Evolutionary conservation across 768 basidiomycete genomes (phyloP).

Genomic region (Chalciporus piperatus): DNA sequence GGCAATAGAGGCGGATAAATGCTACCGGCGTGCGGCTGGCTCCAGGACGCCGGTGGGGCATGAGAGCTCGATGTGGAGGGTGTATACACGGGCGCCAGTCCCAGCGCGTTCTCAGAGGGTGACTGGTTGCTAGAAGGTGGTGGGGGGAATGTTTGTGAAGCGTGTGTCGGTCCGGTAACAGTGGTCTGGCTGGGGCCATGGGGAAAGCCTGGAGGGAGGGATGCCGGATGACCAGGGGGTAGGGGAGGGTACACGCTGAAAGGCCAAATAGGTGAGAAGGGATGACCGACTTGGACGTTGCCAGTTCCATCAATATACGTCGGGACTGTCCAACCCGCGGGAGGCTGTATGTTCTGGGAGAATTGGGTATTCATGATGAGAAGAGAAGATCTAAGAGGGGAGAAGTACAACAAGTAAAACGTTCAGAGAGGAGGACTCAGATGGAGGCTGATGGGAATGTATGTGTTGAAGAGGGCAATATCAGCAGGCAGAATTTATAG

Average conservation of each 20-base stretch:
- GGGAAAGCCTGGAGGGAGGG: not conserved
- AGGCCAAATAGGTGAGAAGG: not conserved
- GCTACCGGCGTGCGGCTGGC: not conserved
- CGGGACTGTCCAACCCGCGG: not conserved
- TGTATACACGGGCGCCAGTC: not conserved
- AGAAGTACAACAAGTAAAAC: not conserved
- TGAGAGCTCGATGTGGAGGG: not conserved
- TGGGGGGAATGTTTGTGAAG: not conserved
- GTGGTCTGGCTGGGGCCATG: not conserved
- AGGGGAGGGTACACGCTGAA: not conserved
- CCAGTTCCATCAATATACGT: not conserved
- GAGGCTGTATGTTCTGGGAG: not conserved
- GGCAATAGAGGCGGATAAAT: not conserved
- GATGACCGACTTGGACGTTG: not conserved
- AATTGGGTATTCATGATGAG: not conserved
- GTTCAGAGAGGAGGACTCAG: not conserved
- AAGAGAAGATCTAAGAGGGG: not conserved
- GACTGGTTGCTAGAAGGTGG: not conserved
- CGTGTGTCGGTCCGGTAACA: not conserved
- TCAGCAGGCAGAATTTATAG: not conserved
- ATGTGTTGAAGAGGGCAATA: not conserved
- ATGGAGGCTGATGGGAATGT: not conserved
- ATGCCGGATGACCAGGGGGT: not conserved
- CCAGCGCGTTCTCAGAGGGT: not conserved
- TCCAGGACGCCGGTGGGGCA: not conserved